Percentiles rank a stretch among this genome's conserved stretches.
These are phyloP conservation scores for Stagonosporopsis cucurbitacearum DNA, from an alignment of 2,329 filamentous ascomycete genomes.

Conservation along the genomic window DNA sequence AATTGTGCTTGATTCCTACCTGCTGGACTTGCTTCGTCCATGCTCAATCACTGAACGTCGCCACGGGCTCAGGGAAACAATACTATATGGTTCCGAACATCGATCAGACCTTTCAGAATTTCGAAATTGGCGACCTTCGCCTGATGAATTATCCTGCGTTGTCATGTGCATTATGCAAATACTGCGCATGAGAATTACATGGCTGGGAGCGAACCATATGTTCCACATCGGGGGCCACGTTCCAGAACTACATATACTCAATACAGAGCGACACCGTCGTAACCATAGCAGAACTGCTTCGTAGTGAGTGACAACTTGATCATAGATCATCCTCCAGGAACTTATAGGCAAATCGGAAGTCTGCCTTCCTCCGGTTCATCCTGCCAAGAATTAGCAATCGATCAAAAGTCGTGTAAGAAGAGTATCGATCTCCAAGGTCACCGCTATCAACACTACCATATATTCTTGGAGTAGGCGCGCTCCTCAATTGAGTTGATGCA, in stretches of 20 bases:
- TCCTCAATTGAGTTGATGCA: background rate
- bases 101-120: background rate
- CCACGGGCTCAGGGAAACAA: background rate
- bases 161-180: slow-evolving; percentile 3
- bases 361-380: slow-evolving; percentile 98
- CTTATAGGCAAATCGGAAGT: slow-evolving; percentile 98
- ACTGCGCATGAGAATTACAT: slow-evolving; percentile 7
- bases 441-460: background rate
- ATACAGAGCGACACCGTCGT: slow-evolving; percentile 37
- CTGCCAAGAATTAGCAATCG: slow-evolving; percentile 59
- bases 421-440: background rate
- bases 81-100: too few relatives aligned
- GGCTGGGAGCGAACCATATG: slow-evolving; percentile 26
- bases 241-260: slow-evolving; percentile 45
- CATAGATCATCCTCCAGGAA: slow-evolving; percentile 92
- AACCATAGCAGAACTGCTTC: slow-evolving; percentile 9
- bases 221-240: slow-evolving; percentile 29
- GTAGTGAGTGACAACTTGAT: slow-evolving; percentile 15
- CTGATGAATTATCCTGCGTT: background rate
- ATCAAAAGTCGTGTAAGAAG: background rate
- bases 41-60: background rate
- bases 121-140: background rate
- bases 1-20: background rate
- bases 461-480: background rate
- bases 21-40: background rate